Conservation (phyloP, 192 early-diverging fungal genomes). For the Funneliformis geosporum region DNA sequence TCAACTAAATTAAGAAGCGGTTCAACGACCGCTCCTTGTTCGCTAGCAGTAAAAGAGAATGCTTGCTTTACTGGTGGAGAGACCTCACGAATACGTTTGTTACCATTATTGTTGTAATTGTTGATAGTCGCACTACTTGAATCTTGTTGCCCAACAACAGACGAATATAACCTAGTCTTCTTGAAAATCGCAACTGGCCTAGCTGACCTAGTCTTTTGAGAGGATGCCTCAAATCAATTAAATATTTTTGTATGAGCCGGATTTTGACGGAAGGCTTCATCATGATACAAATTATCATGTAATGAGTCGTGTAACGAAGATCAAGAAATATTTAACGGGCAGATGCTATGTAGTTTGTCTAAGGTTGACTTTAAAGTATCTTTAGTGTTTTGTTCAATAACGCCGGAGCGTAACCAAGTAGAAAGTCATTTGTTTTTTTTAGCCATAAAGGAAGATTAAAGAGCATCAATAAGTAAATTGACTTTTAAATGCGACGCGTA, state of each 20-base stretch:
- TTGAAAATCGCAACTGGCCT: slow-evolving; percentile 25
- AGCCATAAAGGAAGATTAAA: no score
- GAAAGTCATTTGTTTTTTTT: slow-evolving; percentile 25
- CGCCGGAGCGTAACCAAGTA: slow-evolving; percentile 26
- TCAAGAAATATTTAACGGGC: slow-evolving; percentile 15
- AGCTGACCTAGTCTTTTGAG: not conserved
- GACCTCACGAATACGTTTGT: not conserved
- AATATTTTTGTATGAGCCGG: not conserved
- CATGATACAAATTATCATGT: slow-evolving; percentile 20
- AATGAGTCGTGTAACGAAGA: slow-evolving; percentile 7
- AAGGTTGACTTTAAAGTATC: slow-evolving; percentile 20
- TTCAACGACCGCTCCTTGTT: not conserved
- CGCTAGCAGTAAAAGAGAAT: not conserved
- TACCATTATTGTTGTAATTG: not conserved
- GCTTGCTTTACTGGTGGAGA: not conserved
- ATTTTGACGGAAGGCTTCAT: slow-evolving; percentile 21
- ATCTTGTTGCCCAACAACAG: slow-evolving; percentile 16
- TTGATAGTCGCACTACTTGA: not conserved
- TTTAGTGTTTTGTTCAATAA: slow-evolving; percentile 28
- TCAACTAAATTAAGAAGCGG: slow-evolving; percentile 2
- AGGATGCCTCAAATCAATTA: slow-evolving; percentile 6
- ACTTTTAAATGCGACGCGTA: no score
- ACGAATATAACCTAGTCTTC: slow-evolving; percentile 19
- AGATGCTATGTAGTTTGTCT: not conserved
- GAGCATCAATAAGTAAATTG: no score